A percentile compares a stretch with the other conserved stretches of the same genome.
These are phyloP conservation scores for Schwanniomyces yamadae DNA, from an alignment of 805 yeast species.

Conservation along the genomic window DNA sequence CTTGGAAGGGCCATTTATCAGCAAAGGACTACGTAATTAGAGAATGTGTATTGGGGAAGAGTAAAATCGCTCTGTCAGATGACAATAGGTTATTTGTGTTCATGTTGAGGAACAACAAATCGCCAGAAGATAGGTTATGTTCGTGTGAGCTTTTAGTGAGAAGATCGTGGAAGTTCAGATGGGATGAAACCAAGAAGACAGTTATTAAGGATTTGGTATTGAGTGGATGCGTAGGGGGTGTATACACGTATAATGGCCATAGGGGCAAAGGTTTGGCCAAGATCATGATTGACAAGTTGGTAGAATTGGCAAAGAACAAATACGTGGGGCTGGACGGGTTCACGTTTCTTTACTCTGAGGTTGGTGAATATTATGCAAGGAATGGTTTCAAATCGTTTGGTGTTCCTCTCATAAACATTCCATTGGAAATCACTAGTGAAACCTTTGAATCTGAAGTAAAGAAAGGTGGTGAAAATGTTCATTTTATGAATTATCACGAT, in stretches of 20 bases:
- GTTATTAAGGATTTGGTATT: conserved; percentile 18
- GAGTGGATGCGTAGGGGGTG: conserved; percentile 43
- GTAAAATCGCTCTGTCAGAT: conserved; percentile 12
- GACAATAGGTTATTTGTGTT: conserved; percentile 18
- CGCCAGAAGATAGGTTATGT: conserved; percentile 23
- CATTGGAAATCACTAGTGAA: conserved; percentile 7
- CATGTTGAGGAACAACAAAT: conserved; percentile 18
- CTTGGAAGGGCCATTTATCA: conserved; percentile 39
- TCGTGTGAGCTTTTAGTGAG: conserved; percentile 38
- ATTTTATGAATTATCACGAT: conserved; percentile 27
- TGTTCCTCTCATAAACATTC: conserved; percentile 32
- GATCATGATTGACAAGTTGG: conserved; percentile 39
- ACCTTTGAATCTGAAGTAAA: conserved; percentile 1
- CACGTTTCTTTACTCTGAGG: conserved; percentile 40
- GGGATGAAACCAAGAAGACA: conserved; percentile 10
- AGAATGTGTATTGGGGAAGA: conserved; percentile 29
- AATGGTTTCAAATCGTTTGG: conserved; percentile 38
- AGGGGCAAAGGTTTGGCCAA: conserved; percentile 39
- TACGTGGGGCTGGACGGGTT: conserved; percentile 32
- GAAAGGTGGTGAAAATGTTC: conserved; percentile 7
- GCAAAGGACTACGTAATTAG: conserved; percentile 33
- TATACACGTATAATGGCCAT: conserved; percentile 35
- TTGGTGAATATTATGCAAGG: conserved; percentile 41
- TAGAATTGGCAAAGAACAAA: conserved; percentile 21
- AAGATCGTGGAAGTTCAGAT: conserved; percentile 24